These are phyloP conservation scores for Coleophoma crateriformis DNA, from an alignment of 2,329 filamentous ascomycete genomes.

Conservation along the genomic window DNA sequence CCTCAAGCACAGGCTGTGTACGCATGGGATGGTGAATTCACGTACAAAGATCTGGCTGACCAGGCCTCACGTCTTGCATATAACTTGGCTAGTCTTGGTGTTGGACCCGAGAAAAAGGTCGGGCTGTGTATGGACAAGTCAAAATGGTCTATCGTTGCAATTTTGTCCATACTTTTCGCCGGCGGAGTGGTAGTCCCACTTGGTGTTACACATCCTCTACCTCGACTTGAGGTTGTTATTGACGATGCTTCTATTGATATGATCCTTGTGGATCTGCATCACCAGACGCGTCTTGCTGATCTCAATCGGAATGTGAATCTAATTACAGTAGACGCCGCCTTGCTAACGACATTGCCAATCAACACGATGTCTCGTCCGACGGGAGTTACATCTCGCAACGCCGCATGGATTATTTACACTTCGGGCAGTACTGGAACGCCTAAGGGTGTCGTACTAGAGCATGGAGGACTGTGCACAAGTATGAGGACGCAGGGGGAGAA, in stretches of 20 bases:
- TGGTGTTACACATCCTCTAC: conserved; percentile 6
- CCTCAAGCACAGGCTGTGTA: conserved; percentile 6
- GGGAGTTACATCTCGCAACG: conserved; percentile 4
- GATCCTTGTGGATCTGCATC: not conserved
- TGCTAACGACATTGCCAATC: not conserved
- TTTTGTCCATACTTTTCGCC: conserved; percentile 20
- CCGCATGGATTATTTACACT: conserved; percentile 10
- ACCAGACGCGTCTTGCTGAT: not conserved
- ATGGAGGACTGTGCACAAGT: conserved; percentile 5
- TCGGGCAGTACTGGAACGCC: conserved; percentile 11
- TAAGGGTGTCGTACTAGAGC: conserved; percentile 11
- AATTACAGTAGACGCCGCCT: not conserved
- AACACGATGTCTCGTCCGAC: not conserved
- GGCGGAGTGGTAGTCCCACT: conserved; percentile 13
- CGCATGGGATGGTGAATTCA: conserved; percentile 7
- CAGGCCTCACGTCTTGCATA: conserved; percentile 2
- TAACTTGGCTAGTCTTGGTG: conserved; percentile 2
- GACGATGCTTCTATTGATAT: not conserved
- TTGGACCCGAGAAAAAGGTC: conserved; percentile 10
- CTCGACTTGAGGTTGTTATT: not conserved
- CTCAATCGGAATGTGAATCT: not conserved
- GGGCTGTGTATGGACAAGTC: conserved; percentile 17
- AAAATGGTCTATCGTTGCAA: conserved; percentile 18
- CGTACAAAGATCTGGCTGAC: conserved; percentile 6
- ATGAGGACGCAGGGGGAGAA: conserved; percentile 2